These are phyloP conservation scores for Simplicillium aogashimaense DNA, from an alignment of 2,329 filamentous ascomycete genomes.

Conservation along the genomic window DNA sequence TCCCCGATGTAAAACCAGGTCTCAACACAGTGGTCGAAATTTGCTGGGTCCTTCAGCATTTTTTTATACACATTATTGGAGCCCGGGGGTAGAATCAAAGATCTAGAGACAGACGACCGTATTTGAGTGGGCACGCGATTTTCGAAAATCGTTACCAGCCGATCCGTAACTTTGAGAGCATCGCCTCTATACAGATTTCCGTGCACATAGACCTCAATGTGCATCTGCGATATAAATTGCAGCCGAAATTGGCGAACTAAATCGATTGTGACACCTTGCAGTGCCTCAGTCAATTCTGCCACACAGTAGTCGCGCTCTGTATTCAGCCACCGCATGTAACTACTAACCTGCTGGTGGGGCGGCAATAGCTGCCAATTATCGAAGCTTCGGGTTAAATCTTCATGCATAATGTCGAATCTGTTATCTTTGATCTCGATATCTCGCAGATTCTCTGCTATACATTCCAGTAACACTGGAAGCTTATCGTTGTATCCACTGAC, in stretches of 20 bases:
- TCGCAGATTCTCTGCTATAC: slow-evolving; percentile 74
- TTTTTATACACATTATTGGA: slow-evolving; percentile 78
- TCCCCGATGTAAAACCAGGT: slow-evolving; percentile 65
- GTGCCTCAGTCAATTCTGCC: no score
- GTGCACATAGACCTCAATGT: slow-evolving; percentile 80
- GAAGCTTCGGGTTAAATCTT: slow-evolving; percentile 58
- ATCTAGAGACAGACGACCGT: no score
- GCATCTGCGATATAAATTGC: slow-evolving; percentile 70
- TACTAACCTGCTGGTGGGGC: slow-evolving; percentile 79
- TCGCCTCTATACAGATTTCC: slow-evolving; percentile 95
- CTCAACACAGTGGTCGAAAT: slow-evolving; percentile 81
- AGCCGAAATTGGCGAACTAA: no score
- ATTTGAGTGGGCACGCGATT: slow-evolving; percentile 70
- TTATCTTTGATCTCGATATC: slow-evolving; percentile 76
- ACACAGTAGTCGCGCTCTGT: no score
- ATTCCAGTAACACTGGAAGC: slow-evolving; percentile 79
- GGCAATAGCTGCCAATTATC: slow-evolving; percentile 83
- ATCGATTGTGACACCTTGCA: no score
- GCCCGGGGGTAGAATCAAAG: slow-evolving; percentile 66
- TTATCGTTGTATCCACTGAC: slow-evolving; percentile 96
- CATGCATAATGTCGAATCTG: slow-evolving; percentile 84
- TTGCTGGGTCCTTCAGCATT: slow-evolving; percentile 72
- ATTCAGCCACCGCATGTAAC: slow-evolving; percentile 72
- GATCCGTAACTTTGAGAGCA: slow-evolving; percentile 71
- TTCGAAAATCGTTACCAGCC: slow-evolving; percentile 78